Percentiles rank a stretch among this genome's conserved stretches.
phyloP scores from a whole-genome alignment of 2,329 filamentous ascomycete species.

The Fusarium newnesense region DNA sequence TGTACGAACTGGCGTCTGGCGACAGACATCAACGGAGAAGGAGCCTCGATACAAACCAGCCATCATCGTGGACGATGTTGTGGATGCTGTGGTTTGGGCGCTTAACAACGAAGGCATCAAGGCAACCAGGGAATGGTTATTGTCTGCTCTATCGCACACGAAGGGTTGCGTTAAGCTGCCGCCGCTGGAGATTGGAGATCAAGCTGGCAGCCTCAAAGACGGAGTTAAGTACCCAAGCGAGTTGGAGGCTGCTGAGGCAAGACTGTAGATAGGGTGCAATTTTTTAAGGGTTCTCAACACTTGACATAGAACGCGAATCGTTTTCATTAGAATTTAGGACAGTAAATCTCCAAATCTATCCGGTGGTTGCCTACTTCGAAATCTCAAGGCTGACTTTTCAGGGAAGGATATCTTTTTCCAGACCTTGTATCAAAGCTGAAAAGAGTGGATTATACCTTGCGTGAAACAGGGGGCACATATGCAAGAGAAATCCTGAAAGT shows the following conservation, averaged over 20 bases:
- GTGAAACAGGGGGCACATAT: not conserved
- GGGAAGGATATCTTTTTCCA: not conserved
- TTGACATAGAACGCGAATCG: not conserved
- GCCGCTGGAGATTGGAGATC: constrained; percentile 22
- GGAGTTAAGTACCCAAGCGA: constrained; percentile 37
- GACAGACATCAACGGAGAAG: constrained; percentile 50
- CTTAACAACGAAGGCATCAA: constrained; percentile 65
- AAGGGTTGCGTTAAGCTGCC: constrained; percentile 44
- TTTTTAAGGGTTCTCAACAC: not conserved
- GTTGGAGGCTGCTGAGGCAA: constrained; percentile 35
- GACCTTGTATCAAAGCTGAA: not conserved
- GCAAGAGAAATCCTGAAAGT: not conserved
- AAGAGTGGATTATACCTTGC: not conserved
- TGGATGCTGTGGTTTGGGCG: constrained; percentile 81
- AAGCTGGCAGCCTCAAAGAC: not conserved
- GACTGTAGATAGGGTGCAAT: constrained; percentile 11
- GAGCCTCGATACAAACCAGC: constrained; percentile 70
- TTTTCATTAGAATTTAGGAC: not conserved
- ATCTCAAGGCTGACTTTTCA: not conserved
- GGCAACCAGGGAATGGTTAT: constrained; percentile 47
- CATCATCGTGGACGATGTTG: constrained; percentile 77
- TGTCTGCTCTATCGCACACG: constrained; percentile 43
- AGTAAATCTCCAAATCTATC: not conserved
- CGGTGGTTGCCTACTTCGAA: not conserved
- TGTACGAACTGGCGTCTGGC: constrained; percentile 83